Conservation (phyloP, 1,284 basidiomycete species). For the Afroboletus lepidellus region DNA sequence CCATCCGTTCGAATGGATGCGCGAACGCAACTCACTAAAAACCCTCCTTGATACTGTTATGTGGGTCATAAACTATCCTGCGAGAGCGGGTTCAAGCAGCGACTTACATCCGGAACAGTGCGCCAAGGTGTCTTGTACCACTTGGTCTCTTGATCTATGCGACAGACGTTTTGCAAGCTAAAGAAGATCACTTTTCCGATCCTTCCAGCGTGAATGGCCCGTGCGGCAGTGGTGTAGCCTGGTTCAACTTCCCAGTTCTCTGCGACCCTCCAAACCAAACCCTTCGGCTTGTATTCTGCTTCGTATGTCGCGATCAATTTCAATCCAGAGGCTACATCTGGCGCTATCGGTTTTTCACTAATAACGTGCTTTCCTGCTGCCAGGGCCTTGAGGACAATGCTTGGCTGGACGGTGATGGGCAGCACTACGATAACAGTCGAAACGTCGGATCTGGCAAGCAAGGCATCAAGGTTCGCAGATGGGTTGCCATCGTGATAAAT, state of each 20-base stretch:
- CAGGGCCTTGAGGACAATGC: conserved; percentile 59
- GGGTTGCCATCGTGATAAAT: conserved; percentile 57
- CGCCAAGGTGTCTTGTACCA: conserved; percentile 84
- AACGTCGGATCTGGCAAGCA: conserved; percentile 68
- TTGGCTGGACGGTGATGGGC: conserved; percentile 75
- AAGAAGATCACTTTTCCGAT: conserved; percentile 68
- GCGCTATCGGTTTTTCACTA: conserved; percentile 83
- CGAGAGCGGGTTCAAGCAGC: background rate
- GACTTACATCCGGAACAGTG: conserved; percentile 72
- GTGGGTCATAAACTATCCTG: background rate
- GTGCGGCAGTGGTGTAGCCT: conserved; percentile 50
- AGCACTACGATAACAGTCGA: conserved; percentile 72
- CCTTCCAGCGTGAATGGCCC: conserved; percentile 53
- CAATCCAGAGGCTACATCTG: conserved; percentile 62
- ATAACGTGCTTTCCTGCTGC: conserved; percentile 82
- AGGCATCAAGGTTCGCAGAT: conserved; percentile 53
- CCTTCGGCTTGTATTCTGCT: conserved; percentile 60
- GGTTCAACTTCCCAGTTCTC: conserved; percentile 82
- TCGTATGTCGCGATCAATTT: conserved; percentile 69
- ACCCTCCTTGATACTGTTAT: conserved; percentile 76
- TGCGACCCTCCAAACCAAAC: conserved; percentile 80
- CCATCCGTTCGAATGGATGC: background rate
- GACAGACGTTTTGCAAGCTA: conserved; percentile 53
- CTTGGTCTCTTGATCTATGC: conserved; percentile 60
- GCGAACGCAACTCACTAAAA: conserved; percentile 49